Percentiles rank a stretch among this genome's conserved stretches.
Conservation (phyloP, 371 early-diverging fungal genomes). For the Mortierella polycephala region DNA sequence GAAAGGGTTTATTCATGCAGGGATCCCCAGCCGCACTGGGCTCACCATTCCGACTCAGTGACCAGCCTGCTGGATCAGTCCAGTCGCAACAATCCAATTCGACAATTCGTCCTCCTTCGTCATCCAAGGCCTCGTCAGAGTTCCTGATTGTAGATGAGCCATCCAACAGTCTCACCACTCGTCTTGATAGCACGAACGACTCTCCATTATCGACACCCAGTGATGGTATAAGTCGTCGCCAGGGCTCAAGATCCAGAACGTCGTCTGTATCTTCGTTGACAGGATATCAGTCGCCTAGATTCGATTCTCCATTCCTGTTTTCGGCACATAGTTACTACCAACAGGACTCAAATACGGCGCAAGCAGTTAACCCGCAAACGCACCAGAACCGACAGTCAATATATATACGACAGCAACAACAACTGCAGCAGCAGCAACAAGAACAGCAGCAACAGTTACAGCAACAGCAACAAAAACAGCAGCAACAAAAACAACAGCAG, state of each 20-base stretch:
- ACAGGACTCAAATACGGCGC: constrained; percentile 3
- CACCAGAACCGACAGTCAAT: constrained; percentile 13
- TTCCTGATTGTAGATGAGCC: constrained; percentile 8
- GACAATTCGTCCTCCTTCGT: constrained; percentile 20
- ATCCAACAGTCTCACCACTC: background rate
- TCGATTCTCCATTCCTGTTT: constrained; percentile 26
- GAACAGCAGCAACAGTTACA: background rate
- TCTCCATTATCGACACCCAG: background rate
- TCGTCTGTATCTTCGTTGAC: constrained; percentile 38
- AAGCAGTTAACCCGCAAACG: constrained; percentile 6
- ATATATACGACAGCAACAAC: constrained; percentile 10
- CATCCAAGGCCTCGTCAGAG: constrained; percentile 16
- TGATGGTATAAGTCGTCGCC: background rate
- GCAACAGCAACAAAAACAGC: background rate
- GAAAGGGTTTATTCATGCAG: constrained; percentile 11
- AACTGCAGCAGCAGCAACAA: constrained; percentile 9
- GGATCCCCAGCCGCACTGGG: background rate
- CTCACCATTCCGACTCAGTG: constrained; percentile 7
- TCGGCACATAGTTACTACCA: constrained; percentile 19
- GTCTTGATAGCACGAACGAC: background rate
- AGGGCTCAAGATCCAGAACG: constrained; percentile 30
- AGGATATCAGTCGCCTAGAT: constrained; percentile 36
- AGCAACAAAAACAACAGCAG: no score
- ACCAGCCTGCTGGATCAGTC: constrained; percentile 5
- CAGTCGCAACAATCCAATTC: constrained; percentile 14